These are phyloP conservation scores for Melampsora americana DNA, from an alignment of 1,284 basidiomycete species.

Conservation along the genomic window DNA sequence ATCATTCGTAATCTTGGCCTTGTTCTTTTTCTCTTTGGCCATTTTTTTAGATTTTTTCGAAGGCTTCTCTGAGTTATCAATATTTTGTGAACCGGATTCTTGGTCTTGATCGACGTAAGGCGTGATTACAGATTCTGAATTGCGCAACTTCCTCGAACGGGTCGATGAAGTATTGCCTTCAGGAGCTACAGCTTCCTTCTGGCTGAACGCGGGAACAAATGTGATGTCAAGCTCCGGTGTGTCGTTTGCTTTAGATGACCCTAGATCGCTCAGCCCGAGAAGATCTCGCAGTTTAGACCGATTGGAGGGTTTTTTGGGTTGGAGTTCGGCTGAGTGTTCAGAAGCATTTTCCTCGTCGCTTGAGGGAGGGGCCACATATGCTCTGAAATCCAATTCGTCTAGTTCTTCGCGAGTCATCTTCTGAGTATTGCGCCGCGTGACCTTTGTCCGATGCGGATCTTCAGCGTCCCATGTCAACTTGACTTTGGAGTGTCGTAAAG, in stretches of 20 bases:
- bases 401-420: conserved; percentile 66
- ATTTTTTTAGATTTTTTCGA: conserved; percentile 36
- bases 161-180: not conserved
- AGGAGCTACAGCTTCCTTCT: conserved; percentile 55
- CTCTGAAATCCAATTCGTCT: conserved; percentile 80
- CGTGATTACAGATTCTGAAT: not conserved
- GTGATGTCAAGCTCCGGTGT: conserved; percentile 76
- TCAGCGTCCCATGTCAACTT: conserved; percentile 99
- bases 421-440: conserved; percentile 73
- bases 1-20: not conserved
- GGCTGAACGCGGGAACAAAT: conserved; percentile 72
- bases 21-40: conserved; percentile 43
- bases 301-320: conserved; percentile 28
- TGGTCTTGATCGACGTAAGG: not conserved
- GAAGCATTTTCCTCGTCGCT: conserved; percentile 55
- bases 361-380: conserved; percentile 67
- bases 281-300: not conserved
- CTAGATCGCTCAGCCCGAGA: conserved; percentile 9
- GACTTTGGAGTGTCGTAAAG: conserved; percentile 95
- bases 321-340: conserved; percentile 24
- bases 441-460: conserved; percentile 77
- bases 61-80: conserved; percentile 58
- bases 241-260: conserved; percentile 35
- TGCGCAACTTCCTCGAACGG: not conserved
- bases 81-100: conserved; percentile 54